phyloP scores from a whole-genome alignment of 345 rosid genomes.

The Corymbia maculata region DNA sequence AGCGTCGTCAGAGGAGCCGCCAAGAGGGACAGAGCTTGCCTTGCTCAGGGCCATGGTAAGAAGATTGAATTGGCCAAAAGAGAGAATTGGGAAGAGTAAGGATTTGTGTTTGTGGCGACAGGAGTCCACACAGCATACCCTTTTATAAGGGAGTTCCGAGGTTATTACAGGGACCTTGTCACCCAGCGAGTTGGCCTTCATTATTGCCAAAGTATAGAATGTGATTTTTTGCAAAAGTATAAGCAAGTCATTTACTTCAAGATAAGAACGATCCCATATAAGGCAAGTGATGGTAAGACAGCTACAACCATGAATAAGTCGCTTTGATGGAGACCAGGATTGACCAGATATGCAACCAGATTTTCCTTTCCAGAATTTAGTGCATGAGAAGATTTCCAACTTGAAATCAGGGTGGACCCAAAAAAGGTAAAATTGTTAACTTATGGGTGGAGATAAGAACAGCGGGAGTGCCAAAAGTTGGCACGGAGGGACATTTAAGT shows the following conservation, averaged over 20 bases:
- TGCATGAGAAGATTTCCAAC: background rate
- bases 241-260: background rate
- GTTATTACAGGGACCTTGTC: background rate
- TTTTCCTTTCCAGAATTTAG: background rate
- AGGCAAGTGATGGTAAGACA: background rate
- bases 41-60: background rate
- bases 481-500: too few species aligned
- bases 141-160: background rate
- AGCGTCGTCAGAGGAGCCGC: background rate
- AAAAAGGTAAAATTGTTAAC: background rate
- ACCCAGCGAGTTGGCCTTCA: background rate
- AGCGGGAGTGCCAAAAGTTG: too few species aligned
- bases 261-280: background rate
- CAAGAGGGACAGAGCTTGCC: background rate
- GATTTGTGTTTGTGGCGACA: background rate
- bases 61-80: background rate
- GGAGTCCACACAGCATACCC: background rate
- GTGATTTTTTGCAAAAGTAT: background rate
- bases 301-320: background rate
- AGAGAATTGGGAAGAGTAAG: background rate
- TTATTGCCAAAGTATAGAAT: background rate
- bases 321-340: background rate
- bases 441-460: too few species aligned
- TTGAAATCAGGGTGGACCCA: background rate
- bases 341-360: background rate